Conservation (phyloP, 345 rosid species). For the Dipteronia sinensis region DNA sequence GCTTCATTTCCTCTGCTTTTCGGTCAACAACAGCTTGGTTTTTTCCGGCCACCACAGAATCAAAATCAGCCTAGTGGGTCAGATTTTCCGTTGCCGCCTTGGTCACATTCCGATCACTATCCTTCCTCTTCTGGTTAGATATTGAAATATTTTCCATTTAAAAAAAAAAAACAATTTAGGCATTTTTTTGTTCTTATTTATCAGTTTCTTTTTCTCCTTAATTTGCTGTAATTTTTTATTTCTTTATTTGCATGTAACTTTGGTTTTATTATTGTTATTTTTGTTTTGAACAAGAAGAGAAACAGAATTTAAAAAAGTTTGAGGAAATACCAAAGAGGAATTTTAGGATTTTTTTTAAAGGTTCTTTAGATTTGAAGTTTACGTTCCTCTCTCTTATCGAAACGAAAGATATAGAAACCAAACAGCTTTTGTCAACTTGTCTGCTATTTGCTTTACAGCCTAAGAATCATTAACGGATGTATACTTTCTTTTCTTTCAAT, state of each 20-base stretch:
- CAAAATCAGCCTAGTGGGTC: slow-evolving; percentile 34
- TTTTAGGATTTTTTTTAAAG: slow-evolving; percentile 19
- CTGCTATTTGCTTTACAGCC: slow-evolving; percentile 19
- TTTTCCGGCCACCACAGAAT: slow-evolving; percentile 27
- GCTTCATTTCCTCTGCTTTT: slow-evolving; percentile 52
- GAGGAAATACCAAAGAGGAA: slow-evolving; percentile 19
- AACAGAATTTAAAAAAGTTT: not conserved
- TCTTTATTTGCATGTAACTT: slow-evolving; percentile 18
- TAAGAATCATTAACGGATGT: slow-evolving; percentile 15
- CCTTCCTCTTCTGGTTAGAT: slow-evolving; percentile 35
- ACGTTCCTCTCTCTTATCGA: slow-evolving; percentile 16
- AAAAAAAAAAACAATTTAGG: not conserved
- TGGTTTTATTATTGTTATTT: not conserved
- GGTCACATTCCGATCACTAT: slow-evolving; percentile 38
- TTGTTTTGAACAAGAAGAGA: not conserved
- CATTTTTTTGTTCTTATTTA: not conserved
- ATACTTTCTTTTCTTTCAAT: not conserved
- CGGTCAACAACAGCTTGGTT: slow-evolving; percentile 31
- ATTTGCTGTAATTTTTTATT: not conserved
- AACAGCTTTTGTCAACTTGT: slow-evolving; percentile 14
- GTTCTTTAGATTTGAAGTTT: slow-evolving; percentile 18
- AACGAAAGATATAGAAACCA: slow-evolving; percentile 22
- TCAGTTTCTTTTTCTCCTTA: not conserved
- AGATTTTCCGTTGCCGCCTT: slow-evolving; percentile 31
- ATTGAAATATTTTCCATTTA: not conserved